Percentiles rank a stretch among this genome's conserved stretches.
phyloP scores from a whole-genome alignment of 192 early-diverging fungal species.

The Linnemannia exigua region DNA sequence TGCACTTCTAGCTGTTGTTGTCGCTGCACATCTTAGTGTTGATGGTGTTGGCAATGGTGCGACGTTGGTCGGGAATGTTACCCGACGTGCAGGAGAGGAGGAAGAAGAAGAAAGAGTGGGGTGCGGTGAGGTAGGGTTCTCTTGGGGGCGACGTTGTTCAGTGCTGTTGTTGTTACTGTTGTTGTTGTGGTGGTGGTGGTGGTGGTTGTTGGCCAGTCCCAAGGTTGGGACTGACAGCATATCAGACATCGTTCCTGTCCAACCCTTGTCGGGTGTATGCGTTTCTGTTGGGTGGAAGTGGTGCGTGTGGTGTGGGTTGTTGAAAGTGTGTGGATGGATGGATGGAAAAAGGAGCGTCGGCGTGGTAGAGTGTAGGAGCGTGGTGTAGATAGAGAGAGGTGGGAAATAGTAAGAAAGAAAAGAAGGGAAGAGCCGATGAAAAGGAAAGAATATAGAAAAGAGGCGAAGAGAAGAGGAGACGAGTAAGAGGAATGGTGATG shows the following conservation, averaged over 20 bases:
- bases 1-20: conserved; percentile 23
- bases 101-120: not conserved
- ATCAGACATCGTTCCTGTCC: conserved; percentile 12
- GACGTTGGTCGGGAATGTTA: not conserved
- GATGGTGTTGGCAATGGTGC: not conserved
- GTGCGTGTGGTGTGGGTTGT: not conserved
- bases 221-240: conserved; percentile 10
- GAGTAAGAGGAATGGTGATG: too few species aligned
- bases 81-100: not conserved
- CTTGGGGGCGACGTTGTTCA: not conserved
- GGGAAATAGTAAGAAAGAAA: not conserved
- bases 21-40: not conserved
- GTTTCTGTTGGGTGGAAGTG: not conserved
- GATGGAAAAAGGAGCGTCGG: not conserved
- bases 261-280: conserved; percentile 12
- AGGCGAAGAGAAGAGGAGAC: not conserved
- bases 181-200: not conserved
- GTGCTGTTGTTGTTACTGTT: not conserved
- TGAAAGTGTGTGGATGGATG: not conserved
- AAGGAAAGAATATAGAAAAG: not conserved
- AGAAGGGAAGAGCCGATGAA: not conserved
- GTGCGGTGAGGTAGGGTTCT: not conserved
- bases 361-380: not conserved
- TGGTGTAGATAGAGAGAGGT: not conserved
- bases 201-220: not conserved